Percentiles rank a stretch among this genome's conserved stretches.
phyloP scores from a whole-genome alignment of 306 rosid genomes.

The Cicer cuneatum region DNA sequence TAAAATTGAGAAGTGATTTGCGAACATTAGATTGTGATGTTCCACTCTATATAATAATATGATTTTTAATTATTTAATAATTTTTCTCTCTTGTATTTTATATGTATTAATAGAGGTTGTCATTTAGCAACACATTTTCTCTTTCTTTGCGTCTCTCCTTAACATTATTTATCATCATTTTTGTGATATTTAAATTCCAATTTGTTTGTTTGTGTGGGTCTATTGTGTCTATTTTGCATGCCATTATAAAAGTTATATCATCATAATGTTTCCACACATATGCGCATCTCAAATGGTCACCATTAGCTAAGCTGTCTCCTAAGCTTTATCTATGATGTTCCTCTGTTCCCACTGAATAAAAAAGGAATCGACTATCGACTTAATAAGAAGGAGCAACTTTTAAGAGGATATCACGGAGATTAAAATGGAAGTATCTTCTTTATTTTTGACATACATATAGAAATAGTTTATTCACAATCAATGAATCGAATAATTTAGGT shows the following conservation, averaged over 20 bases:
- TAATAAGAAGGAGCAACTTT: too few relatives aligned
- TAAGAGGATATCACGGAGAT: too few relatives aligned
- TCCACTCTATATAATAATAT: too few relatives aligned
- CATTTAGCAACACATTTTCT: not conserved
- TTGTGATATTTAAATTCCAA: not conserved
- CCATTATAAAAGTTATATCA: not conserved
- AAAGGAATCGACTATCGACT: not conserved
- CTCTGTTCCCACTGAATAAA: not conserved
- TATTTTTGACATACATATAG: too few relatives aligned
- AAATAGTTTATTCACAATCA: not conserved
- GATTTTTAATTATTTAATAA: too few relatives aligned
- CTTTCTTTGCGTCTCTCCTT: not conserved
- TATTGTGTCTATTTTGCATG: not conserved
- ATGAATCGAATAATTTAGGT: constrained; percentile 1
- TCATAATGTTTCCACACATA: not conserved
- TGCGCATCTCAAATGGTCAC: not conserved
- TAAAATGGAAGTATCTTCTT: too few relatives aligned
- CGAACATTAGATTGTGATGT: too few relatives aligned
- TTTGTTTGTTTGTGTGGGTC: not conserved
- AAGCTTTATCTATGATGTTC: not conserved
- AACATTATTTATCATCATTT: not conserved
- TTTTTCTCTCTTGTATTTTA: too few relatives aligned
- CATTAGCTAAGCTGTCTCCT: constrained; percentile 18
- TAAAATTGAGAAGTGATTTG: too few relatives aligned
- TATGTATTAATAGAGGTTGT: too few relatives aligned